Conservation (phyloP, 1,284 basidiomycete species). For the Boletus smithii region DNA sequence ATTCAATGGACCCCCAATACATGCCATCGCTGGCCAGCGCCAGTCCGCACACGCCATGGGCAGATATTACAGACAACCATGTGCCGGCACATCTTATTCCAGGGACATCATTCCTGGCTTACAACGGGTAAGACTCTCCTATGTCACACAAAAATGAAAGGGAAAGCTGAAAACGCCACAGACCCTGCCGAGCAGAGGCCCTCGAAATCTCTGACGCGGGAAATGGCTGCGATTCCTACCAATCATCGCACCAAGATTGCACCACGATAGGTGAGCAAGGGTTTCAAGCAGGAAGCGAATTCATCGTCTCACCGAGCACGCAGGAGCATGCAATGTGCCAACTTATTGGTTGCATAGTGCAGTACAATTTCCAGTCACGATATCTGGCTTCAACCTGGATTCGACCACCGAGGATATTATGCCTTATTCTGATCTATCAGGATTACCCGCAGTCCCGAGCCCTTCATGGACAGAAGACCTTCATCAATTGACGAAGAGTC, state of each 20-base stretch:
- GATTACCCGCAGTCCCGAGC: background rate
- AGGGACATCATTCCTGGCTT: background rate
- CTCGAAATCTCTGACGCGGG: background rate
- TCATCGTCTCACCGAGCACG: background rate
- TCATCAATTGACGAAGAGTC: background rate
- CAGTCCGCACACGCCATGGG: background rate
- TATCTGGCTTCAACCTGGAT: background rate
- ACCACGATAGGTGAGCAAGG: conserved; percentile 8
- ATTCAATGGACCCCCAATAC: background rate
- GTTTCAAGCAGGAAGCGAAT: background rate
- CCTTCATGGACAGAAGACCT: background rate
- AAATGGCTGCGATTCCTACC: background rate
- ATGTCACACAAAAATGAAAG: too few relatives aligned
- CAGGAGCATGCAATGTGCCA: background rate
- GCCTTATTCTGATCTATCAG: background rate
- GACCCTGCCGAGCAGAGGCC: background rate
- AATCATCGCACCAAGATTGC: background rate
- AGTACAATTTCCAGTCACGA: too few relatives aligned
- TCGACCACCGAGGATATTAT: background rate
- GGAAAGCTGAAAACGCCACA: conserved; percentile 3
- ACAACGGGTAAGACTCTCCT: background rate
- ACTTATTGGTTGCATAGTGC: background rate
- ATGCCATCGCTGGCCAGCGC: background rate
- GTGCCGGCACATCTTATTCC: background rate
- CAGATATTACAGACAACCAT: background rate